phyloP scores from a whole-genome alignment of 208 protist species.

The Crithidia mellificae region DNA sequence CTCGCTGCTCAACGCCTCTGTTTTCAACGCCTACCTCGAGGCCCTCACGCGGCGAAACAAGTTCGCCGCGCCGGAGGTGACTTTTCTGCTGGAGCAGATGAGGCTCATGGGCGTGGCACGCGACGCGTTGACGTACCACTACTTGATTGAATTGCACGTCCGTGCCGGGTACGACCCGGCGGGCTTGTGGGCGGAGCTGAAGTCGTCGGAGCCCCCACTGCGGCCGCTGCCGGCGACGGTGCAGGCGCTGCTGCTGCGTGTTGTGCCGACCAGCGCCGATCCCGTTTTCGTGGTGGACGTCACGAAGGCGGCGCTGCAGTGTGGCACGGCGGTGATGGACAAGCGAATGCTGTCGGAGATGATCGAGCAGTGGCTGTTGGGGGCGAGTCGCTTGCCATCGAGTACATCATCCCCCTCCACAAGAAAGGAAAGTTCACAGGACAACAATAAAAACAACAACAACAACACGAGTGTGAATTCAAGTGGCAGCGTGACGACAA shows the following conservation, averaged over 20 bases:
- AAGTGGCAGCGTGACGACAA: too few relatives aligned
- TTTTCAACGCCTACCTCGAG: constrained; percentile 86
- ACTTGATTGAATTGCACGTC: constrained; percentile 81
- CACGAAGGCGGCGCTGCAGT: constrained; percentile 54
- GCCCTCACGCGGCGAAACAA: constrained; percentile 65
- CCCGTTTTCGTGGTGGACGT: constrained; percentile 70
- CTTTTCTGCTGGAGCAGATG: constrained; percentile 69
- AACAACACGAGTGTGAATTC: background rate
- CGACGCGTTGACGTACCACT: constrained; percentile 79
- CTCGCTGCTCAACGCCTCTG: constrained; percentile 27
- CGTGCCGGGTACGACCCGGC: constrained; percentile 67
- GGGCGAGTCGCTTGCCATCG: too few relatives aligned
- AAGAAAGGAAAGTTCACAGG: too few relatives aligned
- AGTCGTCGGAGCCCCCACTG: constrained; percentile 31
- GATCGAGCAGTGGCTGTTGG: constrained; percentile 60
- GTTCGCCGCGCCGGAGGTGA: constrained; percentile 58
- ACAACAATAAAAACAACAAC: background rate
- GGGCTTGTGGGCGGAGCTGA: constrained; percentile 74
- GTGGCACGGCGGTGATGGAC: constrained; percentile 62
- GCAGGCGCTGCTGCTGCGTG: constrained; percentile 61
- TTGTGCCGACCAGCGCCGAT: constrained; percentile 62
- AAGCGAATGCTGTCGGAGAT: constrained; percentile 67
- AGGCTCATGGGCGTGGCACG: constrained; percentile 28
- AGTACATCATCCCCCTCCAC: too few relatives aligned
- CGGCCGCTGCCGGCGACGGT: constrained; percentile 69